Evolutionary conservation across 371 early-diverging fungal genomes (phyloP).

Genomic region (Smittium mucronatum): DNA sequence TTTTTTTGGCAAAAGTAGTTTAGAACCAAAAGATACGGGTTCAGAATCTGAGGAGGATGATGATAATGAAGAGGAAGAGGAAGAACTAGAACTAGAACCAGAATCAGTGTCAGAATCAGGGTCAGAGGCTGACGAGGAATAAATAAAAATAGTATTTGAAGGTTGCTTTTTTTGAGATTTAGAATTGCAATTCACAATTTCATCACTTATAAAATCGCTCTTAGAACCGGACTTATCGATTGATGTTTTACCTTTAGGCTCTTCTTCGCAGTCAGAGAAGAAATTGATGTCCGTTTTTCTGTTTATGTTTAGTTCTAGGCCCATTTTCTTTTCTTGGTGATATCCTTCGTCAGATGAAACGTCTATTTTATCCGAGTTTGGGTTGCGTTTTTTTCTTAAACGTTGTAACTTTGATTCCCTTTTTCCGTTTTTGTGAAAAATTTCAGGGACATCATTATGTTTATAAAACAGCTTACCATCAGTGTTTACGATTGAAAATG

Average conservation of each 20-base stretch:
- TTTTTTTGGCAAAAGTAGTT: neutral
- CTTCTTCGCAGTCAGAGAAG: neutral
- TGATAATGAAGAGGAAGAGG: conserved; percentile 4
- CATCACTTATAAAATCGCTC: neutral
- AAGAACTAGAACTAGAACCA: neutral
- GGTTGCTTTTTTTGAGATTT: no score
- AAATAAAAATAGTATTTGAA: no score
- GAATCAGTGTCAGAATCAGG: neutral
- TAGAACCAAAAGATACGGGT: neutral
- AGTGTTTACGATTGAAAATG: conserved; percentile 19
- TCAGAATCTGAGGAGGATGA: conserved; percentile 4
- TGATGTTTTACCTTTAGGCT: neutral
- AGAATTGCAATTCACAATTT: neutral
- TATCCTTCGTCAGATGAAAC: neutral
- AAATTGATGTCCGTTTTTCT: neutral
- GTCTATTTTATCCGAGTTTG: neutral
- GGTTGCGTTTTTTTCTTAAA: neutral
- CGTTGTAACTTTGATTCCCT: neutral
- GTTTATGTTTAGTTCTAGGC: neutral
- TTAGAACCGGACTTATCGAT: neutral
- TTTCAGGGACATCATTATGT: conserved; percentile 4
- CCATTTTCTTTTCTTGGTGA: neutral
- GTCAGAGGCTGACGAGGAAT: neutral
- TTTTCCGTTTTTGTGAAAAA: neutral
- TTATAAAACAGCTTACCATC: conserved; percentile 17